Evolutionary conservation across 2,329 filamentous ascomycete species (phyloP).

Genomic region (Pyricularia sp.): DNA sequence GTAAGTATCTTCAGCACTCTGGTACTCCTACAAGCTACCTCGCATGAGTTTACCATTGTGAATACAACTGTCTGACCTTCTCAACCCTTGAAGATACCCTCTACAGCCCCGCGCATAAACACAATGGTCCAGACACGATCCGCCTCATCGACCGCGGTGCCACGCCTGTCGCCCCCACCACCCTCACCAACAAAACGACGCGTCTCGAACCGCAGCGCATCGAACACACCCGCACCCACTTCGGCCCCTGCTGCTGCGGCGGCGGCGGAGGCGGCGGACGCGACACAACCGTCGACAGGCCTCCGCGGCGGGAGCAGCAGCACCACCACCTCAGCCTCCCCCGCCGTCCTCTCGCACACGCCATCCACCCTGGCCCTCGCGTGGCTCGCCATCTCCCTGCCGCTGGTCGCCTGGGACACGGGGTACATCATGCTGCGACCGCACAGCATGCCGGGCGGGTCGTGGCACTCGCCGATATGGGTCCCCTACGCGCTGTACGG

Average conservation of each 20-base stretch:
- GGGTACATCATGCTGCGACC: slow-evolving; percentile 73
- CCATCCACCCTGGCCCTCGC: slow-evolving; percentile 40
- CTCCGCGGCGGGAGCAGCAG: neutral
- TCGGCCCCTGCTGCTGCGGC: neutral
- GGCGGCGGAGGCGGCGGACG: neutral
- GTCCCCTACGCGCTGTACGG: slow-evolving; percentile 74
- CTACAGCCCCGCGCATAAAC: neutral
- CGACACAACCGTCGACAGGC: neutral
- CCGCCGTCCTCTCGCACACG: slow-evolving; percentile 23
- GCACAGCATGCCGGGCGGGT: slow-evolving; percentile 70
- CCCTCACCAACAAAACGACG: neutral
- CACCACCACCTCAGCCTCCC: neutral
- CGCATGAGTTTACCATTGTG: neutral
- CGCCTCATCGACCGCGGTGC: slow-evolving; percentile 11
- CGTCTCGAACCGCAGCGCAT: neutral
- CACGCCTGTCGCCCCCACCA: slow-evolving; percentile 8
- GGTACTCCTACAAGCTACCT: neutral
- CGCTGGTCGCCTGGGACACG: slow-evolving; percentile 74
- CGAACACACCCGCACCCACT: slow-evolving; percentile 9
- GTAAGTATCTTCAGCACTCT: neutral
- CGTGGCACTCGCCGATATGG: slow-evolving; percentile 63
- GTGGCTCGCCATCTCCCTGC: slow-evolving; percentile 68
- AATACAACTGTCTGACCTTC: neutral
- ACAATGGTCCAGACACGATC: slow-evolving; percentile 15
- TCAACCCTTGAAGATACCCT: neutral